Base-by-base conservation (phyloP, 345 rosid genomes). In the Eucalyptus victrix region DNA sequence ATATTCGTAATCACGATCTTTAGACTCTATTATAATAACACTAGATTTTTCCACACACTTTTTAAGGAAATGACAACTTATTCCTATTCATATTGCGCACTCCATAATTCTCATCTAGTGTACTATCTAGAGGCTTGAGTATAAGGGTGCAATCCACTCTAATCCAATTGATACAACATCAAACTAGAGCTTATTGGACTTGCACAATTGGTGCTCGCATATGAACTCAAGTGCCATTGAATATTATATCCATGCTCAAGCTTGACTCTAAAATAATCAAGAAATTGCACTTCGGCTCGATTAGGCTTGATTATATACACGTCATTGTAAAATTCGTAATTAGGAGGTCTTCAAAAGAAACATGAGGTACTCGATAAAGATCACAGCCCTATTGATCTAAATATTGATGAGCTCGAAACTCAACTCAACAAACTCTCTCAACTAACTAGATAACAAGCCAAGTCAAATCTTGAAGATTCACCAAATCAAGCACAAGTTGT, bases 301-400 rank as follows among this genome's bases (percentile, higher is more conserved):
- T 1, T 62, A 30, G 17, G 72, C 18, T 62, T n/a, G 5, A 28
- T 7, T 62, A 14, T 62, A 62, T 14, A 62, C 4, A 62, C n/a
- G n/a, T 28, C 18, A 14, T 0, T 4, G 1, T 13, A 7, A 28
- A 30, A 30, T 30, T 62, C 3, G 1, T 30, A 28, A 62, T 30
- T 13, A n/a, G 9, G 9, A 62, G 69, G 16, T 62, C 32, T 62
- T 56, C 62, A 11, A 56, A 56, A 2, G 28, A 56, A 56, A 24
- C 62, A 56, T 9, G 28, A 56, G 12, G 1, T 23, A 23, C 62
- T 56, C 12, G 6, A 56, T 24, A 56, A 23, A 56, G 62, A 56
- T 56, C 62, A 5, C 2, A 0, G 4, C 13, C 62, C 6, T 56
- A 23, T 56, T 56, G 62, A 56, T 23, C 28, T 23, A 5, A 56